phyloP scores from a whole-genome alignment of 2,329 filamentous ascomycete genomes.

The Pleomassaria siparia region DNA sequence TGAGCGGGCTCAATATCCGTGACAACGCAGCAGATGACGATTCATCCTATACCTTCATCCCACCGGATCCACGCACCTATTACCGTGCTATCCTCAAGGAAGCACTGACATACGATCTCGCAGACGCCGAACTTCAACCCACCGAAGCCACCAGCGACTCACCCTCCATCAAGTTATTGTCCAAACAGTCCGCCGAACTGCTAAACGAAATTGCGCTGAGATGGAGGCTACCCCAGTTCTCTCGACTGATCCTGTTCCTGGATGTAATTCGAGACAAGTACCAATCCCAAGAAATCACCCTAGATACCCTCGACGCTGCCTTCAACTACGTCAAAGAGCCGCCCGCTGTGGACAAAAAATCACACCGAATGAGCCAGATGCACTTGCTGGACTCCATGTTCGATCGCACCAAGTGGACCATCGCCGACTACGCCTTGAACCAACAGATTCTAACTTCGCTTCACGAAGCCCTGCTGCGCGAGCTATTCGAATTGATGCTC shows the following conservation, averaged over 20 bases:
- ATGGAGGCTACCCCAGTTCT: slow-evolving; percentile 86
- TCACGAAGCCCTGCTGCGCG: slow-evolving; percentile 80
- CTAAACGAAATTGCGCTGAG: slow-evolving; percentile 81
- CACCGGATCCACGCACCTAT: slow-evolving; percentile 76
- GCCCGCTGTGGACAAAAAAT: slow-evolving; percentile 64
- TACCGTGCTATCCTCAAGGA: slow-evolving; percentile 82
- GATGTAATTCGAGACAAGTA: slow-evolving; percentile 87
- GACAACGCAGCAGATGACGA: slow-evolving; percentile 55
- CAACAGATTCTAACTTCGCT: slow-evolving; percentile 73
- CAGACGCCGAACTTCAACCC: slow-evolving; percentile 55
- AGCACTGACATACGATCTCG: slow-evolving; percentile 65
- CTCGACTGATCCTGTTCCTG: slow-evolving; percentile 76
- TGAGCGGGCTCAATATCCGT: slow-evolving; percentile 65
- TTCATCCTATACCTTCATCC: slow-evolving; percentile 83
- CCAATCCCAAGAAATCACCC: slow-evolving; percentile 75
- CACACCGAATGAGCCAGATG: slow-evolving; percentile 53
- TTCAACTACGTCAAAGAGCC: slow-evolving; percentile 81
- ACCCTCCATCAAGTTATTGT: slow-evolving; percentile 59
- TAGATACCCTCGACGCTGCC: slow-evolving; percentile 79
- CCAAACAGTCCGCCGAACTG: slow-evolving; percentile 77
- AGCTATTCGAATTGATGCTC: slow-evolving; percentile 85
- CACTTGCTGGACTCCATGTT: slow-evolving; percentile 45
- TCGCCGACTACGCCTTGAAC: slow-evolving; percentile 59
- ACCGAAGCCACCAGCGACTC: slow-evolving; percentile 51
- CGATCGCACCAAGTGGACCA: slow-evolving; percentile 54